Evolutionary conservation across 805 yeast genomes (phyloP).

Genomic region (Metschnikowia aberdeeniae): DNA sequence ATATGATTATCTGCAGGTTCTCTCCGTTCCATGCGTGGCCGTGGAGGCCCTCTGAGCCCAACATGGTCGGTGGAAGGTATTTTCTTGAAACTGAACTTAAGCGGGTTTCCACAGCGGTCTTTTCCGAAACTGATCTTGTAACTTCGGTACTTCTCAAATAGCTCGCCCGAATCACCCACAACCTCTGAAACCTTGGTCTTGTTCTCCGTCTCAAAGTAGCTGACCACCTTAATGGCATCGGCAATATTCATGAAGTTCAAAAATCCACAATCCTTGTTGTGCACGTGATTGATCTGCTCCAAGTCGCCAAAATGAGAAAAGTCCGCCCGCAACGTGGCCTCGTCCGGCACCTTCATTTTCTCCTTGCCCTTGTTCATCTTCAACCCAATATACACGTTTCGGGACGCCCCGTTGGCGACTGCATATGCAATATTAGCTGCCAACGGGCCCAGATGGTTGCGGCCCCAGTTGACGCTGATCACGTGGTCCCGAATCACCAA

Average conservation of each 20-base stretch:
- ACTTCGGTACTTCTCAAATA: conserved; percentile 44
- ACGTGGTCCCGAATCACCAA: conserved; percentile 58
- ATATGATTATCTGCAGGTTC: conserved; percentile 6
- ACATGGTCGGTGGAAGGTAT: conserved; percentile 20
- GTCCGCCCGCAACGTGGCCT: conserved; percentile 51
- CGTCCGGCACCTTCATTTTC: conserved; percentile 29
- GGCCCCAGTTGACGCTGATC: conserved; percentile 68
- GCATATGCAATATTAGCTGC: conserved; percentile 54
- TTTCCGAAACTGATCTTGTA: conserved; percentile 68
- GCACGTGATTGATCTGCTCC: conserved; percentile 72
- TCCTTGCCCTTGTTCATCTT: conserved; percentile 22
- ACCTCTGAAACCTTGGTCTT: conserved; percentile 32
- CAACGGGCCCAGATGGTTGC: conserved; percentile 61
- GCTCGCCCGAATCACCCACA: conserved; percentile 31
- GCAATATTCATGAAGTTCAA: conserved; percentile 62
- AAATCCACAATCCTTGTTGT: conserved; percentile 70
- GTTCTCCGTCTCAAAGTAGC: conserved; percentile 43
- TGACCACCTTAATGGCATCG: conserved; percentile 62
- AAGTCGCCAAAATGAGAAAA: conserved; percentile 63
- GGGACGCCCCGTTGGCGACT: conserved; percentile 68
- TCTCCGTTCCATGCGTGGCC: not conserved
- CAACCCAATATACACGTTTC: conserved; percentile 72
- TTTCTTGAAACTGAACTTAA: conserved; percentile 48
- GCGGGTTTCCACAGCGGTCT: conserved; percentile 78
- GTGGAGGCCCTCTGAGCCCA: not conserved